Conservation (phyloP, 805 yeast species). For the Hanseniaspora clermontiae region DNA sequence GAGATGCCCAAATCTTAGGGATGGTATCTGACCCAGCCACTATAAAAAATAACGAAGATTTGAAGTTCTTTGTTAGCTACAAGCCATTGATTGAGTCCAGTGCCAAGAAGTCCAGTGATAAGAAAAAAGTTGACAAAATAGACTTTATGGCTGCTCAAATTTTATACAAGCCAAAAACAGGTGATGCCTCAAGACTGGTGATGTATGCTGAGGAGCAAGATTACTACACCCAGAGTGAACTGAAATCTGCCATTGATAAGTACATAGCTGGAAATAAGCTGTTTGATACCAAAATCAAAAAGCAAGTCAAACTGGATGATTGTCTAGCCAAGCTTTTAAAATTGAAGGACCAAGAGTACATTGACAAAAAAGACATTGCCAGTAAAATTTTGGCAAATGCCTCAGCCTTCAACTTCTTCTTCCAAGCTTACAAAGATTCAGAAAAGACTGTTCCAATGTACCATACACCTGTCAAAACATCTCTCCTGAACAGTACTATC, state of each 20-base stretch:
- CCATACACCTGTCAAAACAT: slow-evolving; percentile 32
- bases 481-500: slow-evolving; percentile 47
- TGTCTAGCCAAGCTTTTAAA: slow-evolving; percentile 32
- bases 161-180: slow-evolving; percentile 45
- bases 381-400: slow-evolving; percentile 36
- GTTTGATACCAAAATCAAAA: slow-evolving; percentile 41
- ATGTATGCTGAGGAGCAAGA: slow-evolving; percentile 29
- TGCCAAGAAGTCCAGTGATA: slow-evolving; percentile 13
- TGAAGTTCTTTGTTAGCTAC: slow-evolving; percentile 52
- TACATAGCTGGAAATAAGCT: slow-evolving; percentile 47
- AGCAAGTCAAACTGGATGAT: slow-evolving; percentile 44
- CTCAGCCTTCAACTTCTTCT: slow-evolving; percentile 34
- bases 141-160: slow-evolving; percentile 27
- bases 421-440: slow-evolving; percentile 32
- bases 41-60: slow-evolving; percentile 36
- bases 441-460: slow-evolving; percentile 12
- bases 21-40: slow-evolving; percentile 36
- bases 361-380: slow-evolving; percentile 28
- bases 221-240: slow-evolving; percentile 43
- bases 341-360: slow-evolving; percentile 21
- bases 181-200: slow-evolving; percentile 35
- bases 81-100: slow-evolving; percentile 28
- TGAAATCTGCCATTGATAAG: slow-evolving; percentile 39
- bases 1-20: slow-evolving; percentile 32
- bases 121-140: slow-evolving; percentile 22